Evolutionary conservation across 148 eudicot species (phyloP), one percentile per base, ranked within the genome.

Genomic region (Tetragonia tetragonoides): DNA sequence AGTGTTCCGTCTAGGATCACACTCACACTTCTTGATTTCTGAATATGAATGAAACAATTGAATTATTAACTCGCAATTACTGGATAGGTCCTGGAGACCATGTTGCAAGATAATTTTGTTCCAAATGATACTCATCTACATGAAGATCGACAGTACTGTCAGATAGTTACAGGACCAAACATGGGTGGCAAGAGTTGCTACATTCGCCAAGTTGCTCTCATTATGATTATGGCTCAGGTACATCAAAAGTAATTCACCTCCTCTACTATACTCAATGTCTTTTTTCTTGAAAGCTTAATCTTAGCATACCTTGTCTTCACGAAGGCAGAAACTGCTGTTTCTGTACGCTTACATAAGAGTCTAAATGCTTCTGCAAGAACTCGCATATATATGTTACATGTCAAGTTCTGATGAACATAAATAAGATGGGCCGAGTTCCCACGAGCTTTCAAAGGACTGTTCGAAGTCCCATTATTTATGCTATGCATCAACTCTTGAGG

Each of bases 121-220:
- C 96, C 99, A 69, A 95, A 95, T 83, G 97, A 93, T 81, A 88
- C 99, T 75, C 62, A 78, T 66, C 81, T 95, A 84, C 88, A 87
- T 81, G 89, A 88, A 66, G 90, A 87, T 70, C 75, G 79, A 77
- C 90, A 88, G 69, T 93, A 54, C 80, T 95, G 99, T 80, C 99
- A 95, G 82, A 91, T 95, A 69, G 83, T 95, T 79, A 95, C 99
- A 1, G 99, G 99, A 73, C 99, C 99, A 54, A 95, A 95, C 80
- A 95, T 95, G 99, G 99, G 99, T 77, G 99, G 99, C 81, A 95
- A 95, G 87, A 95, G 99, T 80, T 95, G 99, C 87, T 95, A 95
- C 81, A 95, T 95, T 79, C 93, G 97, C 79, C 99, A 95, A 91
- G 99, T 93, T 86, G 99, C 97, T 83, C 94, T 93, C 70, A 89